A percentile compares a stretch with the other conserved stretches of the same genome.
Evolutionary conservation across 805 yeast species (phyloP).

Genomic region (Yarrowia sp.): DNA sequence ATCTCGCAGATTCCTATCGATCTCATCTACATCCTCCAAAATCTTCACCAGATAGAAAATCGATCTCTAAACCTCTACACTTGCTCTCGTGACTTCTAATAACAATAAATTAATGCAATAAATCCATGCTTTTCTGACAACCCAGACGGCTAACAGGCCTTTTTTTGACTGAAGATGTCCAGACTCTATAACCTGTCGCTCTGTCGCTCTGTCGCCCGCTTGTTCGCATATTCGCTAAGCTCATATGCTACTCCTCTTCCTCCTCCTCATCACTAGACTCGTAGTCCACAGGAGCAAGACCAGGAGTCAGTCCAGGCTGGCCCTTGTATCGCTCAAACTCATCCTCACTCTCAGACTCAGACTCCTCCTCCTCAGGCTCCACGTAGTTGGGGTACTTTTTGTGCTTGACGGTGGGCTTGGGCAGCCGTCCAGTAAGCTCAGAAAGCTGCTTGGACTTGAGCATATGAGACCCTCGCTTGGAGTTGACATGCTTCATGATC

Average conservation of each 20-base stretch:
- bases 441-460: constrained; percentile 23
- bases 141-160: no score
- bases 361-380: constrained; percentile 32
- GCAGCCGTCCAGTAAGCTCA: constrained; percentile 10
- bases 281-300: constrained; percentile 46
- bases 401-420: constrained; percentile 18
- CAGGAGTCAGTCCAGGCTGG: constrained; percentile 45
- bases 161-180: no score
- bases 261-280: constrained; percentile 42
- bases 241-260: neutral
- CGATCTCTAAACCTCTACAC: no score
- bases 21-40: no score
- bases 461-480: constrained; percentile 28
- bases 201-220: neutral
- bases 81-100: neutral
- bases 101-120: constrained; percentile 37
- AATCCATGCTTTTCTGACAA: constrained; percentile 1
- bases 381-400: constrained; percentile 27
- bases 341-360: constrained; percentile 27
- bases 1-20: no score
- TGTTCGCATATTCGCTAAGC: neutral
- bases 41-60: no score
- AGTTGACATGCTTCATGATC: constrained; percentile 17
- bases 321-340: constrained; percentile 37
- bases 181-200: neutral